Evolutionary conservation across 1,139 yeast species (phyloP).

Genomic region (Protomyces macrosporus): DNA sequence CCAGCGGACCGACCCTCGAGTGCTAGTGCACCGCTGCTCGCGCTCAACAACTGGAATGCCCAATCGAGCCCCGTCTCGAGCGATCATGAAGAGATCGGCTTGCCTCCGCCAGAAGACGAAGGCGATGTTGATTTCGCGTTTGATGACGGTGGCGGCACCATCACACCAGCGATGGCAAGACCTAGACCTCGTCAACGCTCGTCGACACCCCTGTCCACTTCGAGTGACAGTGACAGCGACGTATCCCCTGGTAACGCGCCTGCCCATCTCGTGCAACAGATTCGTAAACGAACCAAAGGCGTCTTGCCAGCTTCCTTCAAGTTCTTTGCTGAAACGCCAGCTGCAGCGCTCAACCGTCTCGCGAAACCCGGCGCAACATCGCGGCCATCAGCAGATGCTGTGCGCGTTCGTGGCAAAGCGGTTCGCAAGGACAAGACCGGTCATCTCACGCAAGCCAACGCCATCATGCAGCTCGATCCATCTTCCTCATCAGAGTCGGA

Average conservation of each 20-base stretch:
- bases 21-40: not conserved
- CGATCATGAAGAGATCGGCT: not conserved
- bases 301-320: not conserved
- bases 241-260: not conserved
- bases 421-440: not conserved
- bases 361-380: not conserved
- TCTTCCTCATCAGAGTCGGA: not conserved
- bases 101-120: not conserved
- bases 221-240: not conserved
- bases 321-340: not conserved
- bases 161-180: not conserved
- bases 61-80: not conserved
- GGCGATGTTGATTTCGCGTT: not conserved
- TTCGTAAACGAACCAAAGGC: not conserved
- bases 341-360: not conserved
- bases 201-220: not conserved
- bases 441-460: not conserved
- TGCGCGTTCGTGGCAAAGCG: not conserved
- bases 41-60: not conserved
- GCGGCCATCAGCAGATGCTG: too few relatives aligned
- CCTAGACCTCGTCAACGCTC: not conserved
- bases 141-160: not conserved
- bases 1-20: not conserved
- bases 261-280: not conserved
- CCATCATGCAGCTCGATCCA: not conserved